Conservation (phyloP, 352 stramenopile genomes). For the Globisporangium acanthophoron region DNA sequence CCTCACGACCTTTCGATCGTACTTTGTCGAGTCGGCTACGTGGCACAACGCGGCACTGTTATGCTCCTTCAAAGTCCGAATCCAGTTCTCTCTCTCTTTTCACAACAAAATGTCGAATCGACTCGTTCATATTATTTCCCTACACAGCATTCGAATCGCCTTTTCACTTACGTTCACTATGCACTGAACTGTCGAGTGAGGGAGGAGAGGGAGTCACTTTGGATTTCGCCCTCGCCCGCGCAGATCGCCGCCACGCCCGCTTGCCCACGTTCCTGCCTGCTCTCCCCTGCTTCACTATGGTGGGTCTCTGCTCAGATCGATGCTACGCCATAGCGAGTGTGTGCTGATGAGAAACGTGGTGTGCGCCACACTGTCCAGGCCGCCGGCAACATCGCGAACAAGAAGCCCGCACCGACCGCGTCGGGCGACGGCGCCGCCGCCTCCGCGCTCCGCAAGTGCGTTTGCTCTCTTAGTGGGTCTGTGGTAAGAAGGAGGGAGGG, state of each 20-base stretch:
- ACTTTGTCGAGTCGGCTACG: constrained; percentile 1
- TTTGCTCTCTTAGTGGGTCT: constrained; percentile 1
- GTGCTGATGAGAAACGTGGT: not conserved
- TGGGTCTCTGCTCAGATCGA: not conserved
- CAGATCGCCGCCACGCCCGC: not conserved
- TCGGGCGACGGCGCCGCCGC: constrained; percentile 57
- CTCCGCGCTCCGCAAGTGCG: constrained; percentile 64
- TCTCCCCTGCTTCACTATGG: constrained; percentile 3
- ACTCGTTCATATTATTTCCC: not conserved
- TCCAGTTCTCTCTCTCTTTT: not conserved
- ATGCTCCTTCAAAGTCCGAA: not conserved
- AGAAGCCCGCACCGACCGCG: constrained; percentile 66
- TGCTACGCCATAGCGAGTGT: no score
- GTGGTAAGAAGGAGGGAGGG: not conserved
- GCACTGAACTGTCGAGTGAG: not conserved
- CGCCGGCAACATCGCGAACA: constrained; percentile 35
- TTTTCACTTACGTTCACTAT: not conserved
- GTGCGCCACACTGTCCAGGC: constrained; percentile 15
- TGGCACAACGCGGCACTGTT: constrained; percentile 1
- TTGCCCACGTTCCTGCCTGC: no score
- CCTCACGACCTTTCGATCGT: not conserved
- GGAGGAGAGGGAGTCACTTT: constrained; percentile 10
- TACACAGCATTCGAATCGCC: not conserved
- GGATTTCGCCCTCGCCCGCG: constrained; percentile 11
- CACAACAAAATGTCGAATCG: not conserved